These are phyloP conservation scores for Knoxia roxburghii DNA, from an alignment of 257 asterid species.

Conservation along the genomic window DNA sequence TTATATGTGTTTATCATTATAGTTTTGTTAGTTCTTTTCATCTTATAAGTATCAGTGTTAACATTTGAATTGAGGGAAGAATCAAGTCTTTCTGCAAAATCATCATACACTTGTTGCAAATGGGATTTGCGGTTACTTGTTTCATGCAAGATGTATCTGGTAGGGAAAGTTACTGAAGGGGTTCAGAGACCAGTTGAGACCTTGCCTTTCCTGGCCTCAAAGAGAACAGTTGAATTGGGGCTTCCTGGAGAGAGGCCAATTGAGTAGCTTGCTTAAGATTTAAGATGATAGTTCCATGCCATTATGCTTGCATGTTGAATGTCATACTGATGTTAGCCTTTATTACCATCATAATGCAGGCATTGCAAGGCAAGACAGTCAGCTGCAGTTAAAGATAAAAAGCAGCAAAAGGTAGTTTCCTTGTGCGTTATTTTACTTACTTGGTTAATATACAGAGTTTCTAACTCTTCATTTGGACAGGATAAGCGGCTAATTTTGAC, in stretches of 20 bases:
- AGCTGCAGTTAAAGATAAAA: slow-evolving; percentile 69
- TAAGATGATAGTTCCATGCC: no score
- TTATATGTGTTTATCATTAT: neutral
- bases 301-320: neutral
- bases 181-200: neutral
- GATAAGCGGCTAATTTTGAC: slow-evolving; percentile 89
- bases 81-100: neutral
- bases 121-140: neutral
- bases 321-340: neutral
- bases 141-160: neutral
- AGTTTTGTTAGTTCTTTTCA: neutral
- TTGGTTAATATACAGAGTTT: slow-evolving; percentile 5
- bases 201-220: neutral
- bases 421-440: slow-evolving; percentile 14
- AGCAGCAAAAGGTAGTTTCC: slow-evolving; percentile 76
- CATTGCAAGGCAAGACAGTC: slow-evolving; percentile 94
- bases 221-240: neutral
- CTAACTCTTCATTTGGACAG: slow-evolving; percentile 40
- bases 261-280: neutral
- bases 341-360: slow-evolving; percentile 37
- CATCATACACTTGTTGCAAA: neutral
- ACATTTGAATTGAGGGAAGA: neutral
- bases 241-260: neutral
- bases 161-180: neutral
- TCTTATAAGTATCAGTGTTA: neutral